Base-by-base conservation (phyloP, 2,329 filamentous ascomycete genomes). In the Diaporthe helianthi region DNA sequence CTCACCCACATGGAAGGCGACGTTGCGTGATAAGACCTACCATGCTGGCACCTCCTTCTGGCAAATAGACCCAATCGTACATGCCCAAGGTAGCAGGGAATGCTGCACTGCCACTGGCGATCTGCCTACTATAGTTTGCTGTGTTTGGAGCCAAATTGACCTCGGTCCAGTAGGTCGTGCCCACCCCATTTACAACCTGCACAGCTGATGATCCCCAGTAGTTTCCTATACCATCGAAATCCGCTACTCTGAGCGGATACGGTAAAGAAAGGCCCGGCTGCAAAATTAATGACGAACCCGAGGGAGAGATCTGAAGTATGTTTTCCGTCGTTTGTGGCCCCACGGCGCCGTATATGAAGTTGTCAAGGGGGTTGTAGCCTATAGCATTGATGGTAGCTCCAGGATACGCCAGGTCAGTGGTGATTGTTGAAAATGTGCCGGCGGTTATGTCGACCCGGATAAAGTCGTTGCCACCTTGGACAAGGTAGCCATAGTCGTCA, bases 41-140 rank as follows among this genome's bases (percentile, higher is more conserved):
- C 58, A 61, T 47, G 58, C 29, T 61, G 12, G 15, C 1, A 9
- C 44, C 29, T 47, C 58, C 58, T 33, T 61, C 58, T 24, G 58
- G 58, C 12, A 61, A 29, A 61, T 61, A 61, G 7, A 61, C 58
- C 58, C 58, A 61, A 31, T 61, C 58, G 7, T 61, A 61, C 26
- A 61, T 46, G 17, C 58, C 58, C 8, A 61, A 33, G 12, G 19
- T 61, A 36, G 29, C 6, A 47, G 58, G 58, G 5, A 61, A 61
- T 7, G 8, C 13, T 47, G 58, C 41, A n/a, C 26, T 31, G 19
- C 58, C 58, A 61, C 58, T 61, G 6, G 19, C 26, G 1, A 33
- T 33, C n/a, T 61, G 58, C 26, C 15, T 33, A 7, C 58, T 44
- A 9, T 61, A 61, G n/a, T 33, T 61, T 19, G 58, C 8, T 46